Evolutionary conservation across 345 rosid genomes (phyloP).

Genomic region (Citrus sinensis): DNA sequence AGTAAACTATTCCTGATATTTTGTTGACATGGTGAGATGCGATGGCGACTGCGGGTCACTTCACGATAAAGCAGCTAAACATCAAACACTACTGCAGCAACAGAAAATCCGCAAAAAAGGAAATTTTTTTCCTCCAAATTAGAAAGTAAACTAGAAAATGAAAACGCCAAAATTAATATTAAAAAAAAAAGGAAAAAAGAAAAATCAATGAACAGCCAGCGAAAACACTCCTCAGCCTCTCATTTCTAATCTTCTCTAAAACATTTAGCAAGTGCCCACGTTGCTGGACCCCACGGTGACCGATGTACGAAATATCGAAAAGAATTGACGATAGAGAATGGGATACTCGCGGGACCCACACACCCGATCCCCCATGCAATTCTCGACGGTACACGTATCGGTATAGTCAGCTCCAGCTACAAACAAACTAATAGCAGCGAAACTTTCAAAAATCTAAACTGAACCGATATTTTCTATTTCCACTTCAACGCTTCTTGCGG

Average conservation of each 20-base stretch:
- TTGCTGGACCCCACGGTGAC: no score
- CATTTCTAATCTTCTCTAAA: background rate
- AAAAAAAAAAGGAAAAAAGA: no score
- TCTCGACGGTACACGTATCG: slow-evolving; percentile 47
- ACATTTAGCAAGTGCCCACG: no score
- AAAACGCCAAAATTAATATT: no score
- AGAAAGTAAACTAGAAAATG: no score
- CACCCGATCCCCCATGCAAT: slow-evolving; percentile 35
- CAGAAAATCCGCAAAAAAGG: background rate
- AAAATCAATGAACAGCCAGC: no score
- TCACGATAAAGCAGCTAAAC: background rate
- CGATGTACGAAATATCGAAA: no score
- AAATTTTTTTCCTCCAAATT: no score
- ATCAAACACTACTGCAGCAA: background rate
- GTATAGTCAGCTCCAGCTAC: background rate
- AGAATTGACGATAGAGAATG: slow-evolving; percentile 15
- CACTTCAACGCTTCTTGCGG: slow-evolving; percentile 24
- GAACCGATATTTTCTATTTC: background rate
- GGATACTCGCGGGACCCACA: slow-evolving; percentile 28
- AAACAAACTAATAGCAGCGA: background rate
- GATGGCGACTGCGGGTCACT: background rate
- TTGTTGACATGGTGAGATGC: background rate
- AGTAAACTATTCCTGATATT: background rate
- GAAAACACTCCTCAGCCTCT: background rate
- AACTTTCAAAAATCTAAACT: background rate